Conservation (phyloP, 257 asterid genomes). For the Primulina tabacum region DNA sequence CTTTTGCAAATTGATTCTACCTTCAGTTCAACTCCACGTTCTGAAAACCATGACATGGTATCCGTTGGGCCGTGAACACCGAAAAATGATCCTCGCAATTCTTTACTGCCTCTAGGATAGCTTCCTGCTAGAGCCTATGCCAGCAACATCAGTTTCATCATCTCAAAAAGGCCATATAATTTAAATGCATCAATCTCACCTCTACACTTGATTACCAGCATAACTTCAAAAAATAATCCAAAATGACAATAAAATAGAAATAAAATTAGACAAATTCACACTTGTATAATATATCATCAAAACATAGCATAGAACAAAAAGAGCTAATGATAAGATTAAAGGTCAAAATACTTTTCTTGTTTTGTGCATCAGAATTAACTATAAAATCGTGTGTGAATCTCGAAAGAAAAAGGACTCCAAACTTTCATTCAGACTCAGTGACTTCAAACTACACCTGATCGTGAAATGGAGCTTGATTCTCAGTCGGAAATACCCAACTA, state of each 20-base stretch:
- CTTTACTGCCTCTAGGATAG: slow-evolving; percentile 92
- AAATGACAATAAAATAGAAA: not conserved
- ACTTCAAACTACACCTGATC: not conserved
- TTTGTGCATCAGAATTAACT: not conserved
- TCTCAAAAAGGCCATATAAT: not conserved
- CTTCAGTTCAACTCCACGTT: slow-evolving; percentile 79
- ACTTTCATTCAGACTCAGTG: not conserved
- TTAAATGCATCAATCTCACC: slow-evolving; percentile 5
- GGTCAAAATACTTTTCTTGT: not conserved
- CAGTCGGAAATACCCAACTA: not conserved
- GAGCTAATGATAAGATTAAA: slow-evolving; percentile 1
- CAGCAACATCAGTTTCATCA: slow-evolving; percentile 21
- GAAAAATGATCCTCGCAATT: slow-evolving; percentile 90
- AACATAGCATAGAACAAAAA: not conserved
- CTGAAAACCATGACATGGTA: slow-evolving; percentile 89
- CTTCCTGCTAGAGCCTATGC: slow-evolving; percentile 70
- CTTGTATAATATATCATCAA: too few species aligned
- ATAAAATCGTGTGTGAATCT: not conserved
- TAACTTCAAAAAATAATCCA: not conserved
- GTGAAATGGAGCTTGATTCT: not conserved
- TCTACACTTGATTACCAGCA: slow-evolving; percentile 3
- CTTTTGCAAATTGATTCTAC: slow-evolving; percentile 30
- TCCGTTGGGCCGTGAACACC: slow-evolving; percentile 72
- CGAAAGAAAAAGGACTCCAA: not conserved
- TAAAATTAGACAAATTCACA: not conserved